Evolutionary conservation across 768 basidiomycete genomes (phyloP), one percentile per base, ranked within the genome.

Genomic region (Psilocybe azurescens): DNA sequence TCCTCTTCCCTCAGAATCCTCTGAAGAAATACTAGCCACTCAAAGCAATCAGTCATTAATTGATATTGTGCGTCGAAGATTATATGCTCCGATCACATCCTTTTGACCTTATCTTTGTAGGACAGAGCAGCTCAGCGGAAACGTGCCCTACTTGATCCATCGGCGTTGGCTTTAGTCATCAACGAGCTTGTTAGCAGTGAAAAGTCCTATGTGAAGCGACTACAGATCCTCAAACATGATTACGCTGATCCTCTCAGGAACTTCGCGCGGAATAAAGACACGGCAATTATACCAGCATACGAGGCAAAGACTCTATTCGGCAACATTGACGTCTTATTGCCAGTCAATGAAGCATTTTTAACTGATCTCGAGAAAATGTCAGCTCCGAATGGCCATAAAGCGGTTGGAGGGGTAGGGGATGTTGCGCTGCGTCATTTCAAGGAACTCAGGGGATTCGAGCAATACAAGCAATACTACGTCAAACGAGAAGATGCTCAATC

Each of bases 261-360:
- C 48, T 99, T 96, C 72, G 87, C 97, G 20, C 84, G 86, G 58
- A 89, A 83, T 73, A 92, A 93, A 71, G 89, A 90, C 61, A 95
- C 93, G 0, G 88, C 91, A 38, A 93, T 99, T 67, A 84, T 99
- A 49, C 90, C 92, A 1, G 76, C 87, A 20, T 98, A 97, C 73
- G 93, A 98, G 73, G 96, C 96, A 36, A 95, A 93, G 65, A 93
- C 87, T 1, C 82, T 99, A 24, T 99, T 99, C 67, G 94, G 93
- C 58, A 99, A 99, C 75, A 84, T 98, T 54, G 96, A 98, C 74
- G 89, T 86, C 55, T 83, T 99, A 20, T 75, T 98, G 3, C 89
- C 89, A 1, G 91, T 94, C n/a, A 95, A 98, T 69, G 91, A 94
- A 69, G 87, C 88, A 0, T 96, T 99, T 72, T 78, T 98, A 39